Evolutionary conservation across 2,329 filamentous ascomycete genomes (phyloP), one percentile per base, ranked within the genome.

Genomic region (Alternaria consortialis): DNA sequence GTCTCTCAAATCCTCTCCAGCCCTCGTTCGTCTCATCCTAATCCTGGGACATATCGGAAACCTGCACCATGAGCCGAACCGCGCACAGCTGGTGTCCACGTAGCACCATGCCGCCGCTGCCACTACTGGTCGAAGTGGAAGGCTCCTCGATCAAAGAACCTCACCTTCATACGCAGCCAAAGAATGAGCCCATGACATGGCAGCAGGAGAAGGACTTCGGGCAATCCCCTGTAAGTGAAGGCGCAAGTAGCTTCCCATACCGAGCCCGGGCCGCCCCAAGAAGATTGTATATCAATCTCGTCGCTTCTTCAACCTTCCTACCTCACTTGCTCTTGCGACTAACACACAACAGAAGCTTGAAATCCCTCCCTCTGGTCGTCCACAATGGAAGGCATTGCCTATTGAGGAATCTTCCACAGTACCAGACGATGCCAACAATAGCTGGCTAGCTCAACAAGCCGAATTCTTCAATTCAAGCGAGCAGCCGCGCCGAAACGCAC

Each of bases 161-260:
- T n/a, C 32, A 52, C 4, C 13, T 47, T 32, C 11, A 51, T n/a
- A 34, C 15, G 36, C 15, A 55, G 20, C 36, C 42, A 9, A 25
- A 42, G 7, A 48, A n/a, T 3, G 58, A 65, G n/a, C 7, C 39
- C 9, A 53, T 68, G 54, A 71, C 67, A 9, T 68, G 65, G 70
- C 67, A 73, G 42, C 69, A 74, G 36, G 5, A 67, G 48, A 25
- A 69, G 37, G 55, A 61, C 7, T 65, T 68, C 25, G 29, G 15
- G 5, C 42, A 43, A 25, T 36, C 34, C 7, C 3, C 12, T 8
- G 72, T 70, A 65, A 58, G 71, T 70, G 36, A 68, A 53, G 42
- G 39, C 52, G 3, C 34, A n/a, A 12, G 5, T 31, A 5, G 40
- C 42, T 27, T 36, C 32, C n/a, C 54, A n/a, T 46, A 7, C 23